Base-by-base conservation (phyloP, 2,329 filamentous ascomycete genomes). In the Dothistroma septosporum region DNA sequence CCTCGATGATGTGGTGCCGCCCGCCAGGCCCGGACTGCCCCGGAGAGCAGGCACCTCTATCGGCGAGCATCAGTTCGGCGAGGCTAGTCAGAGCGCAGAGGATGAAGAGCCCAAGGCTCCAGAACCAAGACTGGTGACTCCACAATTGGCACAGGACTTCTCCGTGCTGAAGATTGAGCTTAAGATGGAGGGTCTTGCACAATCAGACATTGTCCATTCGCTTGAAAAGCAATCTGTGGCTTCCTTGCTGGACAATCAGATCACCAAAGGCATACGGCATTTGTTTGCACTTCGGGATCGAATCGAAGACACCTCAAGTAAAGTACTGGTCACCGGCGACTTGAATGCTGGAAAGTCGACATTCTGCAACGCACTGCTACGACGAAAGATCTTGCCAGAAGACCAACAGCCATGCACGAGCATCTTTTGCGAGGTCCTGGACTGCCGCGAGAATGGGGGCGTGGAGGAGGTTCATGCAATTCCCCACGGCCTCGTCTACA, bases 321-420 rank as follows among this genome's bases (percentile, higher is more conserved):
- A 99, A 75, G 94, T 99, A 1, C 78, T 99, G 60, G 87, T 99
- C 19, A 99, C 94, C 0, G 94, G 94, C 71, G 94, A 99, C 73
- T 77, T 99, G 57, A 99, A 99, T 72, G 93, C 94, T 9, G 94
- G 94, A 72, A 99, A 99, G 74, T 99, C 94, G 4, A 99, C 94
- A 0, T 99, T 99, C 70, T 99, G 94, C 79, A 99, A 99, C 76
- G 94, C 94, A n/a, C 80, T 99, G 1, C 78, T 99, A 46, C 88
- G 94, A 62, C 86, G 92, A 64, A 97, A 97, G 76, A 85, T 99
- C 31, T 78, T 99, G 4, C 94, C 94, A 0, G 94, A 97, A 76
- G 94, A 99, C 70, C 93, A 99, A 75, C 94, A 97, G 73, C 94
- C 94, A 1, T 99, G 94, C 76, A 99, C 94, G 1, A 94, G 91